Evolutionary conservation across 2,329 filamentous ascomycete species (phyloP).

Genomic region (Aspergillus sp.): DNA sequence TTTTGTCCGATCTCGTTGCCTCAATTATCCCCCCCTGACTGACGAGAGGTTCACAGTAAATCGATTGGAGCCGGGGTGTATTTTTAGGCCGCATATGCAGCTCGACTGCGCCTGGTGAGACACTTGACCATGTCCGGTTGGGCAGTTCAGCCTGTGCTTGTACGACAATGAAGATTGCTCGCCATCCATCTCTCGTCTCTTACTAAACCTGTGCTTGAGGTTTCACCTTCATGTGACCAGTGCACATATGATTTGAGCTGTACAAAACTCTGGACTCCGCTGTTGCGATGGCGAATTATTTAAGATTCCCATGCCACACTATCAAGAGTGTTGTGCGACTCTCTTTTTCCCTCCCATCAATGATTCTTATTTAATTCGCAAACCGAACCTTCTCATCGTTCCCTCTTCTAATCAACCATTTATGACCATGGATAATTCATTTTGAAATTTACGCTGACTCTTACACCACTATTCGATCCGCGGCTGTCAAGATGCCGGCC

Average conservation of each 20-base stretch:
- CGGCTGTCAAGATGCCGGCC: slow-evolving; percentile 10
- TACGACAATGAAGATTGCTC: neutral
- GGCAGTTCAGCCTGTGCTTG: neutral
- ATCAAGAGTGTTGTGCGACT: neutral
- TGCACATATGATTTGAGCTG: slow-evolving; percentile 4
- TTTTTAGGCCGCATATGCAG: slow-evolving; percentile 8
- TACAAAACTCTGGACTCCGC: slow-evolving; percentile 2
- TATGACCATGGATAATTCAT: neutral
- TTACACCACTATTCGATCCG: neutral
- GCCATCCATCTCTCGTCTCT: neutral
- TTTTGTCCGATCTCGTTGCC: neutral
- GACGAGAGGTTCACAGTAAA: neutral
- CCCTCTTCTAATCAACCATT: neutral
- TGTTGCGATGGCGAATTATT: slow-evolving; percentile 2
- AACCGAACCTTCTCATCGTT: neutral
- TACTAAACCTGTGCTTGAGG: neutral
- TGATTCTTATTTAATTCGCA: neutral
- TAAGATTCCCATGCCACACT: neutral
- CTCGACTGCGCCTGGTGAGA: neutral
- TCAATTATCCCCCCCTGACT: neutral
- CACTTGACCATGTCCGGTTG: slow-evolving; percentile 2
- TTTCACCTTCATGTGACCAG: slow-evolving; percentile 13
- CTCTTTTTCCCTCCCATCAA: neutral
- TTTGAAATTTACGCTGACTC: neutral
- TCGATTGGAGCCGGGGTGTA: neutral